These are phyloP conservation scores for Diaporthe amygdali DNA, from an alignment of 2,329 filamentous ascomycete species.

Conservation along the genomic window DNA sequence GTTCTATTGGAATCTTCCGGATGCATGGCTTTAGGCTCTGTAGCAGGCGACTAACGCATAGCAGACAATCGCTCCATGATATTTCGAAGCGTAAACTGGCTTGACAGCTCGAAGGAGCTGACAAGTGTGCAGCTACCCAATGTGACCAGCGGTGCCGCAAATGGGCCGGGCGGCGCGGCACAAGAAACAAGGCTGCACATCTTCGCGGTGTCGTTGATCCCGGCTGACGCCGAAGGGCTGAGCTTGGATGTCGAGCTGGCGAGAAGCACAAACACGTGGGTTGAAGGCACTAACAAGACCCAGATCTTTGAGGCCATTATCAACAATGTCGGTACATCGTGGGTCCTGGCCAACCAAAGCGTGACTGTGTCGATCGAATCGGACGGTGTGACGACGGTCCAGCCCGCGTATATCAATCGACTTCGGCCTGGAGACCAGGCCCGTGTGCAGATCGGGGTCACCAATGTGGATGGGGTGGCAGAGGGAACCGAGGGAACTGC, in stretches of 20 bases:
- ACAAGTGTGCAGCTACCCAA: constrained; percentile 25
- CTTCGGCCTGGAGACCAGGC: constrained; percentile 24
- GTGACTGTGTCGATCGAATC: constrained; percentile 22
- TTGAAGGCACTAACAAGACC: constrained; percentile 24
- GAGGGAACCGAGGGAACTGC: constrained; percentile 19
- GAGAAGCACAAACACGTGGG: constrained; percentile 22
- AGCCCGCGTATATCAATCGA: constrained; percentile 23
- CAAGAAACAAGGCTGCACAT: constrained; percentile 21
- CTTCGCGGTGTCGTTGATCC: constrained; percentile 20
- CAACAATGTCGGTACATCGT: constrained; percentile 21
- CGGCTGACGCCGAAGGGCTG: not conserved
- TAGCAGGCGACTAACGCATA: no score
- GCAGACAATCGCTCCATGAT: constrained; percentile 30
- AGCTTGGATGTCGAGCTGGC: constrained; percentile 18
- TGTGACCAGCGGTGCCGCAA: constrained; percentile 3
- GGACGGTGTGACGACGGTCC: constrained; percentile 15
- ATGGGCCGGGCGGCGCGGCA: constrained; percentile 6
- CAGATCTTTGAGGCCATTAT: constrained; percentile 24
- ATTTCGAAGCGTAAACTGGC: constrained; percentile 26
- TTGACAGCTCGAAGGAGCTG: constrained; percentile 27
- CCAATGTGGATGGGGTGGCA: constrained; percentile 6
- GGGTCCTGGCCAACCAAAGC: constrained; percentile 22
- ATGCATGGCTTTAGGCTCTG: no score
- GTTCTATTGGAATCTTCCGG: no score
- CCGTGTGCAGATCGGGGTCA: constrained; percentile 22